Percentiles rank a stretch among this genome's conserved stretches.
Conservation (phyloP, 768 basidiomycete genomes). For the Termitomyces sp. region DNA sequence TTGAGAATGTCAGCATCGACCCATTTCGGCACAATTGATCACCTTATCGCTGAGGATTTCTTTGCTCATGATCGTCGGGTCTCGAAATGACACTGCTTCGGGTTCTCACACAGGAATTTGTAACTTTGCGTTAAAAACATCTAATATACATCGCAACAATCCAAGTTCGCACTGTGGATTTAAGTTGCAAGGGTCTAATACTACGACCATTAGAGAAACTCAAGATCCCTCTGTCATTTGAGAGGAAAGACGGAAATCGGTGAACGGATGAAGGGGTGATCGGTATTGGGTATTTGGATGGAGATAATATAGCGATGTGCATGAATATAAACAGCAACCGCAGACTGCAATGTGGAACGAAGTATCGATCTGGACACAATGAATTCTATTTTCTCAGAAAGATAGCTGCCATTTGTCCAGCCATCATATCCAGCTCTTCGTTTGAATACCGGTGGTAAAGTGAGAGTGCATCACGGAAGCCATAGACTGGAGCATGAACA, state of each 20-base stretch:
- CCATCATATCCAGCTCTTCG: not conserved
- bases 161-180: not conserved
- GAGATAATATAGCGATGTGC: too few relatives aligned
- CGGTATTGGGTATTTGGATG: not conserved
- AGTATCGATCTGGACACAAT: not conserved
- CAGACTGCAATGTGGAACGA: not conserved
- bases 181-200: not conserved
- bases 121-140: not conserved
- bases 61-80: too few relatives aligned
- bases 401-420: not conserved
- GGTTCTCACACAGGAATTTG: too few relatives aligned
- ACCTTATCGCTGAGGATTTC: too few relatives aligned
- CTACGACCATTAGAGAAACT: not conserved
- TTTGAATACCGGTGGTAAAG: not conserved
- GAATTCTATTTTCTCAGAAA: not conserved
- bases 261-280: not conserved
- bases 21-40: too few relatives aligned
- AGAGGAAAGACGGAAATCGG: not conserved
- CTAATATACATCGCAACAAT: not conserved
- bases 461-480: constrained; percentile 4
- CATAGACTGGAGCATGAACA: not conserved
- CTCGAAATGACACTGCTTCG: too few relatives aligned
- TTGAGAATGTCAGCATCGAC: too few relatives aligned
- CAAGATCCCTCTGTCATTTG: not conserved
- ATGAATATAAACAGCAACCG: not conserved